phyloP scores from a whole-genome alignment of 164 flowering plant species.

The Stephania cephalantha region DNA sequence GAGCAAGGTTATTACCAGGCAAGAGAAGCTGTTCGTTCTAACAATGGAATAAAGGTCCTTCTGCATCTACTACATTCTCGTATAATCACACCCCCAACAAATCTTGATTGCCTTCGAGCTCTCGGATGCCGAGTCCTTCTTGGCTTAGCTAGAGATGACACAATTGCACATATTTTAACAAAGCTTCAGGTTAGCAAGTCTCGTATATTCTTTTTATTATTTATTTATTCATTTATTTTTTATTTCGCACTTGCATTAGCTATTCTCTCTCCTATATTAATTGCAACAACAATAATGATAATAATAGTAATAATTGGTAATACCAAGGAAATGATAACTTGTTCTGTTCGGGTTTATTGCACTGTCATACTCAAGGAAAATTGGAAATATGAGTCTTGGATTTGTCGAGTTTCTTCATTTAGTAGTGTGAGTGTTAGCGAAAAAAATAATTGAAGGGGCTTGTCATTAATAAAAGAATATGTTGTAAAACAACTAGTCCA shows the following conservation, averaged over 20 bases:
- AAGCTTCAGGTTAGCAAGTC: constrained; percentile 71
- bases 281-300: neutral
- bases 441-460: too few species aligned
- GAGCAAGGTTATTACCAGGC: constrained; percentile 91
- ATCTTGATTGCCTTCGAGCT: constrained; percentile 92
- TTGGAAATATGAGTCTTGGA: too few species aligned
- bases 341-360: too few species aligned
- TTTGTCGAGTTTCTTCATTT: too few species aligned
- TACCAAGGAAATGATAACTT: too few species aligned
- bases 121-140: constrained; percentile 93
- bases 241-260: neutral
- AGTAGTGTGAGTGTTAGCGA: too few species aligned
- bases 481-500: too few species aligned
- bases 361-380: too few species aligned
- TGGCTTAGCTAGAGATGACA: constrained; percentile 94
- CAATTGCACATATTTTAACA: constrained; percentile 92
- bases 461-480: too few species aligned
- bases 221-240: neutral
- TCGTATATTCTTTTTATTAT: neutral
- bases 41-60: constrained; percentile 93
- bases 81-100: constrained; percentile 62
- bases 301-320: too few species aligned
- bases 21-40: constrained; percentile 91
- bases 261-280: neutral
- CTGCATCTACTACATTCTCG: constrained; percentile 91